These are phyloP conservation scores for Caulochytrium protostelioides DNA, from an alignment of 371 early-diverging fungal genomes.

Conservation along the genomic window DNA sequence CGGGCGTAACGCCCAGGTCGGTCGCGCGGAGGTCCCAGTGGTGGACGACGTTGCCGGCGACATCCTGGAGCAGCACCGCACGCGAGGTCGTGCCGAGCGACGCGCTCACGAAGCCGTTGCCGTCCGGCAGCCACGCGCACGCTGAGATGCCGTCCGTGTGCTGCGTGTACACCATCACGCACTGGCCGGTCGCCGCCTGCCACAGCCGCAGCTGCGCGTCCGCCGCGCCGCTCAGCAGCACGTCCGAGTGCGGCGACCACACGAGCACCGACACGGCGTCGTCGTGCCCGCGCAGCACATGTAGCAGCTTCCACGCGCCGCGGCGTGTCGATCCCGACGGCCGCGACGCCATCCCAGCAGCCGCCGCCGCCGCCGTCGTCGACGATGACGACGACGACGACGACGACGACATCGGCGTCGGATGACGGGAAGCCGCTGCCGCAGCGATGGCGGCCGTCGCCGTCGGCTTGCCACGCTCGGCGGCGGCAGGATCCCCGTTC, in stretches of 20 bases:
- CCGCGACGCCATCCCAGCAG: too few relatives aligned
- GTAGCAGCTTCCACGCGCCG: slow-evolving; percentile 16
- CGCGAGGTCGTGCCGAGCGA: background rate
- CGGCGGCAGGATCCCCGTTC: too few relatives aligned
- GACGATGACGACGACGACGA: too few relatives aligned
- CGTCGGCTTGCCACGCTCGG: too few relatives aligned
- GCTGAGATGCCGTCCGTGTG: slow-evolving; percentile 55
- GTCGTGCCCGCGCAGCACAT: slow-evolving; percentile 35
- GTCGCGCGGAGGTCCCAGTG: slow-evolving; percentile 54
- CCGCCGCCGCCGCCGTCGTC: too few relatives aligned
- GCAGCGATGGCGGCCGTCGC: too few relatives aligned
- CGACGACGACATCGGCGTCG: too few relatives aligned
- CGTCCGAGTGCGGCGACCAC: slow-evolving; percentile 71
- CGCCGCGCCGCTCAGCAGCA: slow-evolving; percentile 52
- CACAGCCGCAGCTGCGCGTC: slow-evolving; percentile 59
- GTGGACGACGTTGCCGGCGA: slow-evolving; percentile 38
- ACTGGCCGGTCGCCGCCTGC: slow-evolving; percentile 44
- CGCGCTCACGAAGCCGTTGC: slow-evolving; percentile 44
- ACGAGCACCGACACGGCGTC: slow-evolving; percentile 49
- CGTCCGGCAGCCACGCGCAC: slow-evolving; percentile 64
- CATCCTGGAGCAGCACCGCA: slow-evolving; percentile 9
- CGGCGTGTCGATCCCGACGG: too few relatives aligned
- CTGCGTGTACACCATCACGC: slow-evolving; percentile 21
- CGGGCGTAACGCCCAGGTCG: slow-evolving; percentile 53
- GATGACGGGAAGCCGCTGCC: too few relatives aligned